These are phyloP conservation scores for Xylaria sp. DNA, from an alignment of 2,329 filamentous ascomycete species.

Conservation along the genomic window DNA sequence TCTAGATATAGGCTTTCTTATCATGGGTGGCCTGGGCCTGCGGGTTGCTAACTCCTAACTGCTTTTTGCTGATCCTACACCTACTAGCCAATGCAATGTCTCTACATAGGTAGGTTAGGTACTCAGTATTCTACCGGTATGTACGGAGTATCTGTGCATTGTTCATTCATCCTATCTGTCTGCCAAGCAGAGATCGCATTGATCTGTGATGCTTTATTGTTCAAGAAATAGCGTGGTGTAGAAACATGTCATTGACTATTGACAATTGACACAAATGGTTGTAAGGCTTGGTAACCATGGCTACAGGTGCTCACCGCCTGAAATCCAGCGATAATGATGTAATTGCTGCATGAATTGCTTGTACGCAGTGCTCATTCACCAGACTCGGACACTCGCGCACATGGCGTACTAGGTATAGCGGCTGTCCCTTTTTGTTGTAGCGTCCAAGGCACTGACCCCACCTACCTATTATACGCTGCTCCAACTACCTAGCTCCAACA, in stretches of 20 bases:
- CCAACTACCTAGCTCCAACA: conserved; percentile 2
- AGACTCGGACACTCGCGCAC: conserved; percentile 19
- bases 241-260: not conserved
- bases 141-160: too few species aligned
- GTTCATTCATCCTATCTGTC: not conserved
- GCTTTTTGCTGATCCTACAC: conserved; percentile 6
- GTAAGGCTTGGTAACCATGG: conserved; percentile 29
- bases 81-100: not conserved
- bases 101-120: too few species aligned
- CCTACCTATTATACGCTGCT: not conserved
- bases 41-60: conserved; percentile 9
- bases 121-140: too few species aligned
- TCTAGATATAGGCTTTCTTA: not conserved
- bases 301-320: conserved; percentile 42
- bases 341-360: conserved; percentile 31
- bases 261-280: not conserved
- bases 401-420: conserved; percentile 25
- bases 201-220: not conserved
- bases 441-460: not conserved
- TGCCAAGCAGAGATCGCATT: not conserved
- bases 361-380: too few species aligned
- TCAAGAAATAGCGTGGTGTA: not conserved
- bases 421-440: conserved; percentile 35
- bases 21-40: conserved; percentile 3
- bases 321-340: conserved; percentile 40